phyloP scores from a whole-genome alignment of 768 basidiomycete genomes.

The Phlebiopsis gigantea region DNA sequence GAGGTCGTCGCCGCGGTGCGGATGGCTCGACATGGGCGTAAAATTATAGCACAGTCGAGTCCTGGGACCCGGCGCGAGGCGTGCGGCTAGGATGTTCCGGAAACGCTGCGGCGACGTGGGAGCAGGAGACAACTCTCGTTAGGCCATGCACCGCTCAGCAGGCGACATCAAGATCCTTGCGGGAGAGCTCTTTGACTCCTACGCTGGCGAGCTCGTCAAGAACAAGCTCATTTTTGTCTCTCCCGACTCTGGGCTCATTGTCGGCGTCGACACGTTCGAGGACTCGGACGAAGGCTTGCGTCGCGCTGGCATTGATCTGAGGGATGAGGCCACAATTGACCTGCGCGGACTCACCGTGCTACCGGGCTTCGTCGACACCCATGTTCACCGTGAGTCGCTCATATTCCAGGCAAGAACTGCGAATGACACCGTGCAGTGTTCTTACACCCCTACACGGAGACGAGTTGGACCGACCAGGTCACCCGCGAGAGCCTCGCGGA shows the following conservation, averaged over 20 bases:
- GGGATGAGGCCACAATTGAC: slow-evolving; percentile 31
- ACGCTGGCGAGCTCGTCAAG: slow-evolving; percentile 33
- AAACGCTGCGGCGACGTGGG: neutral
- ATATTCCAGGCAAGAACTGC: neutral
- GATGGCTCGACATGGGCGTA: neutral
- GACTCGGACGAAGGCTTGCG: neutral
- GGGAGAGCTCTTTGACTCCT: slow-evolving; percentile 48
- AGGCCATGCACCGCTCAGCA: neutral
- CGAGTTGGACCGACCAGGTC: slow-evolving; percentile 57
- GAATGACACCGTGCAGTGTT: slow-evolving; percentile 38
- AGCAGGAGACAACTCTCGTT: neutral
- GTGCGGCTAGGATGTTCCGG: too few species aligned
- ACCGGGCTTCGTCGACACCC: slow-evolving; percentile 53
- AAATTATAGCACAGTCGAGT: neutral
- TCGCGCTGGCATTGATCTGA: neutral
- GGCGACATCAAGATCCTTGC: slow-evolving; percentile 29
- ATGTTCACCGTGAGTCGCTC: slow-evolving; percentile 44
- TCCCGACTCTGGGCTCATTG: slow-evolving; percentile 40
- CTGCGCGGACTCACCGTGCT: slow-evolving; percentile 42
- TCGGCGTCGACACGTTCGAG: slow-evolving; percentile 30
- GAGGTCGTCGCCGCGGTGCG: neutral
- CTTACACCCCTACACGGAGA: slow-evolving; percentile 55
- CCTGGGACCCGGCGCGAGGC: too few species aligned
- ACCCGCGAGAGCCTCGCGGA: slow-evolving; percentile 54
- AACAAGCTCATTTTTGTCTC: slow-evolving; percentile 46